phyloP scores from a whole-genome alignment of 345 rosid species.

The sweet orange (Citrus sinensis) region DNA sequence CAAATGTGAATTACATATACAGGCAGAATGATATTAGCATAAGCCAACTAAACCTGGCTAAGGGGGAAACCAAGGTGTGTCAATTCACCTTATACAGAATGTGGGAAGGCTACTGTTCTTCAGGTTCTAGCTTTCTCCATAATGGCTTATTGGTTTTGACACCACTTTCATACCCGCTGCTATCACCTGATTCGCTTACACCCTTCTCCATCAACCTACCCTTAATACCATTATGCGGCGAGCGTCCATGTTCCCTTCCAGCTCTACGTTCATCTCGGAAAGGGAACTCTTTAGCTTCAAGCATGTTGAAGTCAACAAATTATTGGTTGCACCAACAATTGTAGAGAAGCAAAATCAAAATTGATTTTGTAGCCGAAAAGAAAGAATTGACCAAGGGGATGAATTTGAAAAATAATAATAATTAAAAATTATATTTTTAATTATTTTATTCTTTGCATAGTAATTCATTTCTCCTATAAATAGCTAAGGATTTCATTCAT shows the following conservation, averaged over 20 bases:
- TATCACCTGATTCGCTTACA: conserved; percentile 65
- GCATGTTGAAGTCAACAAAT: conserved; percentile 22
- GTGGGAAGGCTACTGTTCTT: conserved; percentile 33
- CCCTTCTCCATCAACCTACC: conserved; percentile 42
- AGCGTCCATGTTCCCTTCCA: conserved; percentile 45
- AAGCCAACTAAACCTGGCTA: neutral
- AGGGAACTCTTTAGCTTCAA: conserved; percentile 88
- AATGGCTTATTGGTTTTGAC: conserved; percentile 35
- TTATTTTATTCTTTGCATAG: too few relatives aligned
- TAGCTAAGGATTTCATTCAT: too few relatives aligned
- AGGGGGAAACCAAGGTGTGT: conserved; percentile 1
- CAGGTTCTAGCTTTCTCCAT: conserved; percentile 44
- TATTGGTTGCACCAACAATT: too few relatives aligned
- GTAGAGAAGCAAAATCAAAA: too few relatives aligned
- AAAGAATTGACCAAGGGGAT: too few relatives aligned
- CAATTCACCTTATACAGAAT: conserved; percentile 11
- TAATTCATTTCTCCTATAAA: too few relatives aligned
- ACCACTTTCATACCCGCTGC: conserved; percentile 71
- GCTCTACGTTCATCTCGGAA: conserved; percentile 63
- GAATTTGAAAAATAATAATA: too few relatives aligned
- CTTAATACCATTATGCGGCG: conserved; percentile 27
- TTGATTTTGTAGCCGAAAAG: too few relatives aligned
- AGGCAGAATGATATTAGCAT: neutral
- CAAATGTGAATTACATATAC: conserved; percentile 9
- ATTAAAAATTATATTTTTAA: too few relatives aligned